Evolutionary conservation across 805 yeast genomes (phyloP), one percentile per base, ranked within the genome.

Genomic region (Wickerhamomyces canadensis): DNA sequence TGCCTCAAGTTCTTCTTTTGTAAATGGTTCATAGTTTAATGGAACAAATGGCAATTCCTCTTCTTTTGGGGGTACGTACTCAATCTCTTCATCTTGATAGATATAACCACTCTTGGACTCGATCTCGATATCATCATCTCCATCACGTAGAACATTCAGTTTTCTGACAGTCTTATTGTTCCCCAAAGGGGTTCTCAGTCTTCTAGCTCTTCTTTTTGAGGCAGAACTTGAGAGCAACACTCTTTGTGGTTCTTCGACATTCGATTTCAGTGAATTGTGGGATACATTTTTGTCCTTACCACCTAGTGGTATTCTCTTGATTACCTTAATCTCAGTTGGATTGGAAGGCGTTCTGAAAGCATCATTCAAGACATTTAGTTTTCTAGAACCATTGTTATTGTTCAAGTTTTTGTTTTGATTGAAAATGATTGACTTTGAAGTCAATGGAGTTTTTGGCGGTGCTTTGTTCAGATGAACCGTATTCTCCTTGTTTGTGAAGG

Each of bases 1-100:
- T 38, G 43, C 53, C 46, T 21, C 35, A 40, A 40, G 58, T 50
- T 64, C 62, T 38, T 55, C 55, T 4, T 54, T 48, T 10, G 58
- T 49, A 22, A 72, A 58, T 2, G 70, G 67, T n/a, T 65, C 66
- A 43, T 66, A 58, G 28, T 67, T 68, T 43, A 60, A 47, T 19
- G 82, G 81, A 6, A 61, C 52, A 41, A 70, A 67, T 3, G 68
- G 65, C 18, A 66, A 43, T 17, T 64, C 70, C 3, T 57, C 58
- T 21, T 55, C 57, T 25, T 50, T 53, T 17, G 55, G 52, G 6
- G 82, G 73, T 17, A 67, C 68, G 28, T 55, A 52, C 43, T 78
- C 84, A n/a, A 77, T 60, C 35, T 69, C 74, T 29, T 59, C 59
- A 19, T 63, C 68, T 25, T 59, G 56, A 22, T 37, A 45, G 13